These are phyloP conservation scores for Trichosanthes cucumerina DNA, from an alignment of 306 rosid species.

Conservation along the genomic window DNA sequence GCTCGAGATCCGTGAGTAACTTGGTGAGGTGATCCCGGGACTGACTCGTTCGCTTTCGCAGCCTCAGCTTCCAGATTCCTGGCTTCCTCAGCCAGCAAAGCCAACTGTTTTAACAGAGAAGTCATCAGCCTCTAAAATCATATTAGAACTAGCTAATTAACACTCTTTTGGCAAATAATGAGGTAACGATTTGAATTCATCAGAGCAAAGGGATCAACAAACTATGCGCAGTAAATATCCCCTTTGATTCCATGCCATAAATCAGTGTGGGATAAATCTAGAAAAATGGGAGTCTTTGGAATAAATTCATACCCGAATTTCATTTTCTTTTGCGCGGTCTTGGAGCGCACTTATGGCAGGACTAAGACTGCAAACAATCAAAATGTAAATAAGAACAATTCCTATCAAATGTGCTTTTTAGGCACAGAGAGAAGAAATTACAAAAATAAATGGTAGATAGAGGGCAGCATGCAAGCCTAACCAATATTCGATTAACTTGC, in stretches of 20 bases:
- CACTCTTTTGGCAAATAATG: background rate
- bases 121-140: background rate
- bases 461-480: conserved; percentile 28
- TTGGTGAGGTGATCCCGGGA: conserved; percentile 54
- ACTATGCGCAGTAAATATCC: background rate
- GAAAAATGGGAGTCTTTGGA: conserved; percentile 12
- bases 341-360: conserved; percentile 86
- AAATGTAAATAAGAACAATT: conserved; percentile 13
- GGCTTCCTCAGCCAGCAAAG: conserved; percentile 53
- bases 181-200: background rate
- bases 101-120: conserved; percentile 37
- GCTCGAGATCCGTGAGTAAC: conserved; percentile 42
- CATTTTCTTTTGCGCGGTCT: conserved; percentile 79
- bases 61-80: conserved; percentile 49
- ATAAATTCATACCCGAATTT: conserved; percentile 62
- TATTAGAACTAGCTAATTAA: background rate
- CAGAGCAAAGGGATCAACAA: background rate
- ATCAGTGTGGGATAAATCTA: background rate
- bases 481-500: conserved; percentile 98
- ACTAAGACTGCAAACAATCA: conserved; percentile 61
- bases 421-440: background rate
- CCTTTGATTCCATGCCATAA: background rate
- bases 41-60: conserved; percentile 38
- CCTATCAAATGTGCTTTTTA: background rate
- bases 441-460: background rate